phyloP scores from a whole-genome alignment of 345 rosid genomes.

The Populus ilicifolia region DNA sequence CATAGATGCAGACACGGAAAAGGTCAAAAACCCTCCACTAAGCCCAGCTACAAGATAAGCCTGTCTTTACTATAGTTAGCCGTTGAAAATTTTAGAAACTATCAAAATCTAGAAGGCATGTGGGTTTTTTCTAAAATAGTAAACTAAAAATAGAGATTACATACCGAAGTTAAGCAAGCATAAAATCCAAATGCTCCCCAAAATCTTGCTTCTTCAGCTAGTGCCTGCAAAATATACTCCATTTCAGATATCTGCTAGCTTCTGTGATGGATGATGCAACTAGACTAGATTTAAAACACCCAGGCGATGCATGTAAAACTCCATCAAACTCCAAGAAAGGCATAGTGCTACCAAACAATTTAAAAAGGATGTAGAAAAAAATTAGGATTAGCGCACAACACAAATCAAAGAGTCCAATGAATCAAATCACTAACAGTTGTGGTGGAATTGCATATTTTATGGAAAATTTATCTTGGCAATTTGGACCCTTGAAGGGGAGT shows the following conservation, averaged over 20 bases:
- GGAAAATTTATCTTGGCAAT: not conserved
- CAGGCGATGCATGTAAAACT: not conserved
- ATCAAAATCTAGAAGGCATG: not conserved
- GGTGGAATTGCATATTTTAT: not conserved
- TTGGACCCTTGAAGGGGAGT: not conserved
- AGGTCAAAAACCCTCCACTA: slow-evolving; percentile 84
- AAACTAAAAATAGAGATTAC: slow-evolving; percentile 8
- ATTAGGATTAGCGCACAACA: not conserved
- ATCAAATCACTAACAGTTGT: not conserved
- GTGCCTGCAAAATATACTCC: slow-evolving; percentile 46
- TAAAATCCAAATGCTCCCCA: slow-evolving; percentile 97
- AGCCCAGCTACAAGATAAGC: slow-evolving; percentile 75
- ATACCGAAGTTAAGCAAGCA: slow-evolving; percentile 67
- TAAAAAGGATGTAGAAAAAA: not conserved
- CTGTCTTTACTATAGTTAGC: slow-evolving; percentile 47
- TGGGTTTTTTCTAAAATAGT: not conserved
- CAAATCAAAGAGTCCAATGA: not conserved
- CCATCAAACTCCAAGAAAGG: not conserved
- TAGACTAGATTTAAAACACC: not conserved
- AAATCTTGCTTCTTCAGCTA: slow-evolving; percentile 77
- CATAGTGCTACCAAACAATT: not conserved
- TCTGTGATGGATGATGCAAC: not conserved
- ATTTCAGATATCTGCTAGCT: slow-evolving; percentile 17
- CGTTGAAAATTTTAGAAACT: slow-evolving; percentile 12
- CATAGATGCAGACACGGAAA: slow-evolving; percentile 57